A percentile compares a stretch with the other conserved stretches of the same genome.
Evolutionary conservation across 164 flowering plant species (phyloP).

Genomic region (Nelumbo lutea): DNA sequence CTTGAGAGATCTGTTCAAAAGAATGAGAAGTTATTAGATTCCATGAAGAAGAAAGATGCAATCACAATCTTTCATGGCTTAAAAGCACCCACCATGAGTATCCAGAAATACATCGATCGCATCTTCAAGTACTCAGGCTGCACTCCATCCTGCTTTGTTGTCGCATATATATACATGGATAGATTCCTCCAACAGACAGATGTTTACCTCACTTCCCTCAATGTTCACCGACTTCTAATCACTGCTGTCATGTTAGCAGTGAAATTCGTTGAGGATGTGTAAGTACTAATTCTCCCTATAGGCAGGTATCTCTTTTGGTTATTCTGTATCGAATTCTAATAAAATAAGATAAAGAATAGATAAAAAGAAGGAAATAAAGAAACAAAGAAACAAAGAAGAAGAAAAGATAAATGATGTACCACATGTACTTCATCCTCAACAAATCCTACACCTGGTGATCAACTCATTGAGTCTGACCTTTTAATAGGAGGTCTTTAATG

Average conservation of each 20-base stretch:
- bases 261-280: slow-evolving; percentile 84
- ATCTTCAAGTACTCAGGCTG: slow-evolving; percentile 80
- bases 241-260: slow-evolving; percentile 81
- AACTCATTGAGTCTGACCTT: too few species aligned
- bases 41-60: slow-evolving; percentile 37
- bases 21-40: slow-evolving; percentile 48
- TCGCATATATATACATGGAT: slow-evolving; percentile 71
- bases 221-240: slow-evolving; percentile 79
- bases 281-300: slow-evolving; percentile 22
- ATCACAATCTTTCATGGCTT: slow-evolving; percentile 70
- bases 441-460: too few species aligned
- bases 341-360: too few species aligned
- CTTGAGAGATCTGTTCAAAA: slow-evolving; percentile 57
- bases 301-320: neutral
- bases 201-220: slow-evolving; percentile 57
- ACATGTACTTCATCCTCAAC: too few species aligned
- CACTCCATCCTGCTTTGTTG: slow-evolving; percentile 84
- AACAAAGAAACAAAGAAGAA: too few species aligned
- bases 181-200: slow-evolving; percentile 44
- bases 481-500: too few species aligned
- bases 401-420: too few species aligned
- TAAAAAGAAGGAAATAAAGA: too few species aligned
- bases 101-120: slow-evolving; percentile 67
- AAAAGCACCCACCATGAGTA: slow-evolving; percentile 57
- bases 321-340: too few species aligned